These are phyloP conservation scores for Neospermospora avenae DNA, from an alignment of 2,329 filamentous ascomycete species.

Conservation along the genomic window DNA sequence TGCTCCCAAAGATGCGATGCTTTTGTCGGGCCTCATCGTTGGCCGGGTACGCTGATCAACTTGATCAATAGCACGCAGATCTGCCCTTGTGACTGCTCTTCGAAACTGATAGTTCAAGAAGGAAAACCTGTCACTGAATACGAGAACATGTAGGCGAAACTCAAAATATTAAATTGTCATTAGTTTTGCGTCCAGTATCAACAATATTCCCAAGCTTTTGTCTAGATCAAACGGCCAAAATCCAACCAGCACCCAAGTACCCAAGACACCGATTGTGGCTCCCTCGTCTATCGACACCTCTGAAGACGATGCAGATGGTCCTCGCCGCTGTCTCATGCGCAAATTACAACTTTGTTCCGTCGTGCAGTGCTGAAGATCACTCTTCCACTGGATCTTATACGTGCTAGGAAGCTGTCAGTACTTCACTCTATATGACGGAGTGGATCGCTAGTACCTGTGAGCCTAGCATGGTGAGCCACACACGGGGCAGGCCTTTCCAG, in stretches of 20 bases:
- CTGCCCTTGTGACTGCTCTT: neutral
- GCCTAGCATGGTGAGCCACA: slow-evolving; percentile 42
- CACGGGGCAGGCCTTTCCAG: slow-evolving; percentile 48
- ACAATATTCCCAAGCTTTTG: slow-evolving; percentile 8
- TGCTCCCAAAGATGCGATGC: neutral
- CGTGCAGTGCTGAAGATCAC: neutral
- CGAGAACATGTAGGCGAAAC: neutral
- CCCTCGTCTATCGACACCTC: neutral
- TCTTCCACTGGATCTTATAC: neutral
- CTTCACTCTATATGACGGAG: neutral
- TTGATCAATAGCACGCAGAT: neutral
- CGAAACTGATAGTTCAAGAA: neutral
- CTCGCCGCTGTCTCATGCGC: neutral
- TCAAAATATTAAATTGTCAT: neutral
- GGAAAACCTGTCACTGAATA: neutral
- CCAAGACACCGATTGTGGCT: neutral
- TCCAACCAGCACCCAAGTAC: neutral
- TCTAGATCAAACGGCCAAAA: neutral
- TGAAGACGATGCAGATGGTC: neutral
- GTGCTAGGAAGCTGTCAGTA: slow-evolving; percentile 5
- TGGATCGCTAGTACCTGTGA: slow-evolving; percentile 10
- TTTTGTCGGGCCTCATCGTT: neutral
- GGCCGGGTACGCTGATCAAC: no score
- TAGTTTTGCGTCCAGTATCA: neutral
- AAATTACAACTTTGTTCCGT: neutral